These are phyloP conservation scores for Eucalyptus viminalis DNA, from an alignment of 345 rosid species.

Conservation along the genomic window DNA sequence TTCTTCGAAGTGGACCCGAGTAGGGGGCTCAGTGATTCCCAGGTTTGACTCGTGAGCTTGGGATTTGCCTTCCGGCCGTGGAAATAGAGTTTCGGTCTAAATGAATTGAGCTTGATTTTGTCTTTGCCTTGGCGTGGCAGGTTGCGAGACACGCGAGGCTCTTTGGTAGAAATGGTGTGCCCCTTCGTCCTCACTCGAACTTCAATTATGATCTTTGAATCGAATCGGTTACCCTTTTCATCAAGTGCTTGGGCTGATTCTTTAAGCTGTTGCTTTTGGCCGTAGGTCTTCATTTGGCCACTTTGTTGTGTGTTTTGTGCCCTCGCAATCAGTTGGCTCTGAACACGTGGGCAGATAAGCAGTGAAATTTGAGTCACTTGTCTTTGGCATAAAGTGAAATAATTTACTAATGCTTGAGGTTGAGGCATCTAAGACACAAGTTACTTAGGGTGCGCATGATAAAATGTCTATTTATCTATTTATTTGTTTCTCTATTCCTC, in stretches of 20 bases:
- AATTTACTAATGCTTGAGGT: background rate
- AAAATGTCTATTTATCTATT: no score
- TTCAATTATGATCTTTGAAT: background rate
- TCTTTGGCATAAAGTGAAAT: background rate
- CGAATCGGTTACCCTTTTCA: background rate
- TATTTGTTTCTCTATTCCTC: no score
- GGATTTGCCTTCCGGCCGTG: background rate
- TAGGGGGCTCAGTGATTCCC: conserved; percentile 79
- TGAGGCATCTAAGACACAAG: background rate
- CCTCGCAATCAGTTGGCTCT: background rate
- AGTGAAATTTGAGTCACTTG: background rate
- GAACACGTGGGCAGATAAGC: background rate
- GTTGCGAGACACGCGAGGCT: background rate
- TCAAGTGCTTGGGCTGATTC: background rate
- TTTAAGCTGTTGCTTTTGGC: background rate
- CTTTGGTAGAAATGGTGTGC: background rate
- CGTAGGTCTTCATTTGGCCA: background rate
- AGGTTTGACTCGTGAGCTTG: conserved; percentile 27
- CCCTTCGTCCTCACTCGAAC: background rate
- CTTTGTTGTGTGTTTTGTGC: background rate
- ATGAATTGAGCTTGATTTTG: background rate
- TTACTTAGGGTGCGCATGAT: no score
- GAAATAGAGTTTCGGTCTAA: background rate
- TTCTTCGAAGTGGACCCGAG: conserved; percentile 69
- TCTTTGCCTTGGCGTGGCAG: background rate